phyloP scores from a whole-genome alignment of 495 filamentous ascomycete species.

The Lasiosphaeriaceae sp. region DNA sequence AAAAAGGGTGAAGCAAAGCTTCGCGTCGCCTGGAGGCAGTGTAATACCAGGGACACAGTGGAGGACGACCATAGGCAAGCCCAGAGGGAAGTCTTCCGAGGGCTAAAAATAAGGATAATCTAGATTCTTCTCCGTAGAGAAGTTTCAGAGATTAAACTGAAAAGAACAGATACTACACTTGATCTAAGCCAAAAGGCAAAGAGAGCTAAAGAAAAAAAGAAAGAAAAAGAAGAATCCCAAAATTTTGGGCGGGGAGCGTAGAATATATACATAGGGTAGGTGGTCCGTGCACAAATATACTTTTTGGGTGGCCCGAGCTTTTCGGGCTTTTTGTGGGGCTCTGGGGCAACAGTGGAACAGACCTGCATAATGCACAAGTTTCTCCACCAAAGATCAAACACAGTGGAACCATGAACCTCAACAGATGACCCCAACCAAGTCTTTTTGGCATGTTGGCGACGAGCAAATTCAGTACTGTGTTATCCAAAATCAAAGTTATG shows the following conservation, averaged over 20 bases:
- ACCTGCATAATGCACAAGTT: no score
- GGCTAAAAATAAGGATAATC: constrained; percentile 81
- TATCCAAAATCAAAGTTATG: no score
- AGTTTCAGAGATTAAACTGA: constrained; percentile 85
- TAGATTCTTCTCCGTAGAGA: constrained; percentile 66
- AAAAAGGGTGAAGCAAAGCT: no score
- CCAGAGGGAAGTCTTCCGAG: constrained; percentile 40
- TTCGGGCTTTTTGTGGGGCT: not conserved
- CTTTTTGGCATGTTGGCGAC: no score
- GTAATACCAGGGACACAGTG: constrained; percentile 87
- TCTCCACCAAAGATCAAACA: no score
- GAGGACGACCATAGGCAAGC: constrained; percentile 69
- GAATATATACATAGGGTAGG: not conserved
- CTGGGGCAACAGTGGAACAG: no score
- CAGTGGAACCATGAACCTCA: no score
- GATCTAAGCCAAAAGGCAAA: constrained; percentile 83
- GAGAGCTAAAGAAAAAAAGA: constrained; percentile 33
- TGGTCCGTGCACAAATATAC: constrained; percentile 3
- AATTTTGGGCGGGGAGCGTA: not conserved
- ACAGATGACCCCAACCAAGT: no score
- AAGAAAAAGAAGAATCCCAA: not conserved
- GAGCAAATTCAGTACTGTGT: no score
- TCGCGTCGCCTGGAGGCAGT: constrained; percentile 85
- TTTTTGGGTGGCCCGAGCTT: not conserved
- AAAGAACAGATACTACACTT: constrained; percentile 99